Conservation (phyloP, 2,329 filamentous ascomycete species). For the Hypoxylon sp. region DNA sequence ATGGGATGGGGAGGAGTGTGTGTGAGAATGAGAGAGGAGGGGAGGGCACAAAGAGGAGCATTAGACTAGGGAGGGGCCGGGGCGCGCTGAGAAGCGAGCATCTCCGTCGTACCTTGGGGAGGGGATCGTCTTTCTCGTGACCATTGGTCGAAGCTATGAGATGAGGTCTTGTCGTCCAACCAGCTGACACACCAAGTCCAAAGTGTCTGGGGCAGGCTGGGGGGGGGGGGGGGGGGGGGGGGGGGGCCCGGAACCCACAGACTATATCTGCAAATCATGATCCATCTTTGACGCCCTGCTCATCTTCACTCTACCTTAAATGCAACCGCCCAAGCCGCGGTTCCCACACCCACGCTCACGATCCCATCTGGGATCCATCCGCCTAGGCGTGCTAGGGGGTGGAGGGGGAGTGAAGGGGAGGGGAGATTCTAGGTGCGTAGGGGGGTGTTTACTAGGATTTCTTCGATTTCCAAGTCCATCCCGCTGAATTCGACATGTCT, state of each 20-base stretch:
- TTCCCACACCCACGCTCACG: constrained; percentile 26
- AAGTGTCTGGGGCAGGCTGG: too few species aligned
- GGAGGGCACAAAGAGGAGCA: constrained; percentile 37
- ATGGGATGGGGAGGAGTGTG: constrained; percentile 39
- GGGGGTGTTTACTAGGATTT: neutral
- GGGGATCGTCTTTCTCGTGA: constrained; percentile 16
- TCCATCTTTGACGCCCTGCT: constrained; percentile 36
- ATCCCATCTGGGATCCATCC: constrained; percentile 31
- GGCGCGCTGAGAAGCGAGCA: constrained; percentile 16
- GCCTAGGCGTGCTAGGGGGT: constrained; percentile 1
- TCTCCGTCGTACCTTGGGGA: constrained; percentile 22
- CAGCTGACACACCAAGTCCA: constrained; percentile 48
- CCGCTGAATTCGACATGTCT: neutral
- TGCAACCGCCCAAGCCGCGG: constrained; percentile 41
- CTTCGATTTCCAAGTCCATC: neutral
- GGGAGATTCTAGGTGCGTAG: too few species aligned
- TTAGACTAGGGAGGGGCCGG: constrained; percentile 27
- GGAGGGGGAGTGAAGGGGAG: too few species aligned
- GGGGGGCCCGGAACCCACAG: constrained; percentile 44
- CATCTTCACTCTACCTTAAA: constrained; percentile 39
- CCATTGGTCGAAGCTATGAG: constrained; percentile 39
- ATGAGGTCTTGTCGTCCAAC: constrained; percentile 45
- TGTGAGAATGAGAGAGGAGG: constrained; percentile 26
- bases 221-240: too few species aligned
- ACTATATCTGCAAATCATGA: constrained; percentile 50